Evolutionary conservation across 2,329 filamentous ascomycete genomes (phyloP), one percentile per base, ranked within the genome.

Genomic region (Ustulina deusta): DNA sequence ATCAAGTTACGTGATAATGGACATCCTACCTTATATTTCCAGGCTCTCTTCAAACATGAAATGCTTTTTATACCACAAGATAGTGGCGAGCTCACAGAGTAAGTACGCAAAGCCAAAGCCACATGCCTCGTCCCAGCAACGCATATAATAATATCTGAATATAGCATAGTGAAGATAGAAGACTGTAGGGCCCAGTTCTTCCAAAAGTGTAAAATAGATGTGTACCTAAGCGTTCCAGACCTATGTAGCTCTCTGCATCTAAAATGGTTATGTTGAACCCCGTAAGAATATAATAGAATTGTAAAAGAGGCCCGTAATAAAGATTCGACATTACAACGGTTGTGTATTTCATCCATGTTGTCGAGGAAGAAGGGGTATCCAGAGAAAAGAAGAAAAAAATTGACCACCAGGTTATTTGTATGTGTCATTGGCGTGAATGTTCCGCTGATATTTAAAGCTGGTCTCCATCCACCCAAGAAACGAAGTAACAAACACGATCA

Each of bases 351-450:
- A 63, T 68, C 61, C 51, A 66, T 61, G 62, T 61, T 68, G 68
- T 65, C 22, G 27, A 61, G 73, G 67, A 65, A 29, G 29, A 67
- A n/a, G 52, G 73, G 74, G 74, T 75, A 75, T 75, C 74, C 74
- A 75, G 63, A 69, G 56, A 56, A 63, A 61, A 58, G 36, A 48
- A 20, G 15, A 54, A 57, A 38, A 51, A 22, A 61, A 25, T 40
- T 66, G 49, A 57, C 42, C 7, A 32, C 58, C 63, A 54, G 49
- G 46, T 40, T 65, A 55, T 38, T 65, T 57, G 57, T 48, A 42
- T 15, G 13, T 57, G 55, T 51, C 54, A 44, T 48, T 34, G n/a
- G 51, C 40, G 52, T 40, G 22, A 40, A 13, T 58, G 17, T 22
- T 61, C 51, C 48, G 49, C 54, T 57, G 48, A 55, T 54, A 57